A percentile compares a stretch with the other conserved stretches of the same genome.
Conservation (phyloP, 352 stramenopile genomes). For the Phytophthora hybrid region DNA sequence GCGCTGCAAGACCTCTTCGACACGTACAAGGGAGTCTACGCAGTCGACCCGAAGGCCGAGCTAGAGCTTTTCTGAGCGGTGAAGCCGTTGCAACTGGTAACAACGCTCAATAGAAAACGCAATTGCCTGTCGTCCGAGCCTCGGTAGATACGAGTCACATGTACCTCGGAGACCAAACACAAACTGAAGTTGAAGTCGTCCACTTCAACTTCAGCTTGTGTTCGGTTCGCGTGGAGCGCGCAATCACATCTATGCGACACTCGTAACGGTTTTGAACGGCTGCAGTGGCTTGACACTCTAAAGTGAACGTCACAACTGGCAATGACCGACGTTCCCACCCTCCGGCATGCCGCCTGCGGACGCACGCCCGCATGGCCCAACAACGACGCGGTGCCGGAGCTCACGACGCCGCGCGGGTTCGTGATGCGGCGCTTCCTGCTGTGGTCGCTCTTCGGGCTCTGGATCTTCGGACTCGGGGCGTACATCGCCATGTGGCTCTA, state of each 20-base stretch:
- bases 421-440: slow-evolving; percentile 29
- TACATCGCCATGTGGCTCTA: slow-evolving; percentile 35
- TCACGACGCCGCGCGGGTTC: slow-evolving; percentile 27
- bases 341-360: slow-evolving; percentile 18
- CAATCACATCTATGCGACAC: background rate
- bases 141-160: no score
- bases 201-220: slow-evolving; percentile 2
- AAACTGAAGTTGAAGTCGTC: no score
- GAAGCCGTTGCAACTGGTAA: background rate
- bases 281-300: background rate
- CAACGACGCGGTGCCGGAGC: slow-evolving; percentile 31
- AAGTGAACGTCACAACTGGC: background rate
- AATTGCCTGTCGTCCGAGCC: background rate
- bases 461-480: slow-evolving; percentile 33
- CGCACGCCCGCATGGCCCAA: slow-evolving; percentile 32
- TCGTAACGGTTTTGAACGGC: background rate
- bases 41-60: slow-evolving; percentile 58
- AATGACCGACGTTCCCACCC: slow-evolving; percentile 9
- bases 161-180: no score
- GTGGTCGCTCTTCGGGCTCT: slow-evolving; percentile 37
- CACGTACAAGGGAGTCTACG: slow-evolving; percentile 85
- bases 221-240: background rate
- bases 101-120: background rate
- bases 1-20: slow-evolving; percentile 90
- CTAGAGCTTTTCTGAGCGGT: slow-evolving; percentile 65